Evolutionary conservation across 1,284 basidiomycete species (phyloP).

Genomic region (Prillingera fragicola): DNA sequence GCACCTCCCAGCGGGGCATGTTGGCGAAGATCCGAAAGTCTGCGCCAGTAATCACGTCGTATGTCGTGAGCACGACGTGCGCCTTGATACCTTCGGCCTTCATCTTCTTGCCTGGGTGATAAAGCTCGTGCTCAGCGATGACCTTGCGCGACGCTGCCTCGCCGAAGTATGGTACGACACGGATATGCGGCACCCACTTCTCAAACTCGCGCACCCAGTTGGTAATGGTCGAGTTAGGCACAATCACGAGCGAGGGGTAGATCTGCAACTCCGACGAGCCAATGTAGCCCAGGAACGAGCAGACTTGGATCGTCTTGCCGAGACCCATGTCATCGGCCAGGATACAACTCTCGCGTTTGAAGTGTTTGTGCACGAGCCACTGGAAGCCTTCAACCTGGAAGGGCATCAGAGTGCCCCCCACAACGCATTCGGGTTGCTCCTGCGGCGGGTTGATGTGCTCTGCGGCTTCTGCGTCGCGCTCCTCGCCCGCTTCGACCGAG

Average conservation of each 20-base stretch:
- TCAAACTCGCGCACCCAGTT: constrained; percentile 70
- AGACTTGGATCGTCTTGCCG: constrained; percentile 69
- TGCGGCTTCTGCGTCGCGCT: constrained; percentile 35
- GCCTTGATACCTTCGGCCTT: constrained; percentile 44
- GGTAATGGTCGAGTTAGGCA: constrained; percentile 67
- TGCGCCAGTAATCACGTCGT: constrained; percentile 66
- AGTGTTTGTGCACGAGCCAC: constrained; percentile 87
- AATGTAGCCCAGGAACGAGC: constrained; percentile 77
- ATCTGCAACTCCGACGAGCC: constrained; percentile 53
- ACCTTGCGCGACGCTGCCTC: constrained; percentile 66
- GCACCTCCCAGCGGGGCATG: constrained; percentile 81
- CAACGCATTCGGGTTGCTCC: constrained; percentile 49
- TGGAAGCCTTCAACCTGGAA: constrained; percentile 89
- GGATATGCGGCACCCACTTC: constrained; percentile 70
- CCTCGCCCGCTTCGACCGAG: constrained; percentile 25
- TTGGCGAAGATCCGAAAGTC: constrained; percentile 75
- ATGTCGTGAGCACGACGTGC: constrained; percentile 84
- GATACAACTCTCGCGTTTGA: constrained; percentile 78
- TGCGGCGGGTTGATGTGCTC: constrained; percentile 33
- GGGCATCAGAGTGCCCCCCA: constrained; percentile 60
- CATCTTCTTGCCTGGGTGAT: constrained; percentile 51
- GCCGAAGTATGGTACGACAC: constrained; percentile 49
- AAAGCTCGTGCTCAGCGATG: constrained; percentile 75
- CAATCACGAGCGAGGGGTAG: constrained; percentile 78
- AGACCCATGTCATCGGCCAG: constrained; percentile 98